Conservation (phyloP, 331 rosid genomes). For the Saraca asoca region DNA sequence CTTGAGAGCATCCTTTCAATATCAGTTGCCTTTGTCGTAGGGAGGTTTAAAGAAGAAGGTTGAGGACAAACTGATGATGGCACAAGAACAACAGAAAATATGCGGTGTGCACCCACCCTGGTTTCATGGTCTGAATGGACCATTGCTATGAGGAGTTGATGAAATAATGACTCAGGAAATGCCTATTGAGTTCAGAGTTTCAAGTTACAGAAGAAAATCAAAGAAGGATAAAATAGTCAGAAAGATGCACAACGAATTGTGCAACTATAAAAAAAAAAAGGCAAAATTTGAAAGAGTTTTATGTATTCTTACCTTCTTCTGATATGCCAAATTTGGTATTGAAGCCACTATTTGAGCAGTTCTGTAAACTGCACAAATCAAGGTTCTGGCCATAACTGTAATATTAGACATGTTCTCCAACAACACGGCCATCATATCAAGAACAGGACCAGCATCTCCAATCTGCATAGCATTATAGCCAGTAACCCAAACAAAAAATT, state of each 20-base stretch:
- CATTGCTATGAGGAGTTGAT: conserved; percentile 92
- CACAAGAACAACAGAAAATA: conserved; percentile 94
- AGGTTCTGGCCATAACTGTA: conserved; percentile 82
- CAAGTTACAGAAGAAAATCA: conserved; percentile 22
- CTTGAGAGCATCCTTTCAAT: conserved; percentile 81
- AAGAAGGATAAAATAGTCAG: conserved; percentile 26
- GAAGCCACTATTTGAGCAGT: conserved; percentile 94
- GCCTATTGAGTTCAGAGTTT: conserved; percentile 51
- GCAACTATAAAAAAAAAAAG: conserved; percentile 19
- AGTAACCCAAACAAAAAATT: conserved; percentile 25
- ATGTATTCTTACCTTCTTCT: conserved; percentile 78
- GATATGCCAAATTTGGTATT: conserved; percentile 79
- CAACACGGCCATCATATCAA: conserved; percentile 79
- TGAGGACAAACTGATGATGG: conserved; percentile 91
- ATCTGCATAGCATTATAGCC: conserved; percentile 54
- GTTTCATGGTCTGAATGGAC: conserved; percentile 94
- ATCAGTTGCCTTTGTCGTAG: conserved; percentile 47
- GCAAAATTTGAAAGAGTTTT: conserved; percentile 6
- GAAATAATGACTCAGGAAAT: conserved; percentile 93
- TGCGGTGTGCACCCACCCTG: conserved; percentile 88
- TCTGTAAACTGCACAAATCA: conserved; percentile 77
- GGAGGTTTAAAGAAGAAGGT: conserved; percentile 40
- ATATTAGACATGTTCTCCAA: conserved; percentile 72
- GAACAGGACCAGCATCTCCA: conserved; percentile 84
- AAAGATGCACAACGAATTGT: conserved; percentile 22